Conservation (phyloP, 1,139 yeast genomes). For the Cylindricascospora bacillispora region DNA sequence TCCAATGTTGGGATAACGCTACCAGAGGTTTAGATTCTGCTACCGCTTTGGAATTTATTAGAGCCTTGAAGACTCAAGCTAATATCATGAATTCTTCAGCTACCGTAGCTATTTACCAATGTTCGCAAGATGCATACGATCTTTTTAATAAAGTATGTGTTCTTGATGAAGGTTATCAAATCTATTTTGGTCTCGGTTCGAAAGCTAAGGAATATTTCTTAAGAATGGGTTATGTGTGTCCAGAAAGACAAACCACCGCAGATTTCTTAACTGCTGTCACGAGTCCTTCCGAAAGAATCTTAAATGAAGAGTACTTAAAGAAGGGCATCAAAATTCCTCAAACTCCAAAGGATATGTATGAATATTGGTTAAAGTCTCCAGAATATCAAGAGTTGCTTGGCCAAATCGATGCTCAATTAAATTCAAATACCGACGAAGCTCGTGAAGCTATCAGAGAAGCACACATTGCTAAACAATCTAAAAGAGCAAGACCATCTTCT, state of each 20-base stretch:
- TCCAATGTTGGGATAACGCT: conserved; percentile 65
- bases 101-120: conserved; percentile 71
- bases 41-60: conserved; percentile 62
- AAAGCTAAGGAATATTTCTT: conserved; percentile 33
- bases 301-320: conserved; percentile 14
- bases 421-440: conserved; percentile 6
- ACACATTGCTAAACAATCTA: conserved; percentile 41
- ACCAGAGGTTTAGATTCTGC: conserved; percentile 69
- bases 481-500: conserved; percentile 34
- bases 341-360: conserved; percentile 54
- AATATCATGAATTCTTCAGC: conserved; percentile 46
- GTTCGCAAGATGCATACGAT: conserved; percentile 56
- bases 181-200: conserved; percentile 31
- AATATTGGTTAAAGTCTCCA: conserved; percentile 48
- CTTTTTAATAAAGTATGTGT: conserved; percentile 35
- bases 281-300: conserved; percentile 40
- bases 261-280: conserved; percentile 42
- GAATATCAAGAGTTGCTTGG: conserved; percentile 31
- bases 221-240: conserved; percentile 42
- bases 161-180: conserved; percentile 34
- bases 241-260: conserved; percentile 38
- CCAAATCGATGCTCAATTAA: conserved; percentile 29
- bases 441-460: conserved; percentile 29
- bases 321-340: conserved; percentile 48
- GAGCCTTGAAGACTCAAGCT: conserved; percentile 55